Evolutionary conservation across 306 rosid species (phyloP).

Genomic region (Quercus wislizeni): DNA sequence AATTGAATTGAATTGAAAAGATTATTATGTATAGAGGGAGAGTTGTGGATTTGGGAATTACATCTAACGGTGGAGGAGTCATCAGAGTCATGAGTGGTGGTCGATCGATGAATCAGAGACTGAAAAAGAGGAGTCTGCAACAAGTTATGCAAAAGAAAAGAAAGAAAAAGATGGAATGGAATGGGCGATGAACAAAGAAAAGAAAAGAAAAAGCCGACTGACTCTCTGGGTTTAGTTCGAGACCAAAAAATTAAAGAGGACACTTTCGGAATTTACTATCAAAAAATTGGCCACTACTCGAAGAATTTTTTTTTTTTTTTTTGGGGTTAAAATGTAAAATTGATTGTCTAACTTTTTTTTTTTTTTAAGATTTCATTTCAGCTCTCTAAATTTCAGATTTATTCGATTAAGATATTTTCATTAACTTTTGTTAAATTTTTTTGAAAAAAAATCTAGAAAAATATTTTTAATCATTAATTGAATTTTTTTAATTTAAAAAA

Average conservation of each 20-base stretch:
- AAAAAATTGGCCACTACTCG: not conserved
- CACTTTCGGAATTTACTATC: not conserved
- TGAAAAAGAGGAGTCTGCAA: not conserved
- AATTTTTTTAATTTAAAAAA: too few species aligned
- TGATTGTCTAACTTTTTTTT: too few species aligned
- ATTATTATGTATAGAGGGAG: not conserved
- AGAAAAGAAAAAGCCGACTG: not conserved
- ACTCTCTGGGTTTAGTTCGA: conserved; percentile 3
- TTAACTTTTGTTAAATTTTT: too few species aligned
- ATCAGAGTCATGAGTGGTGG: conserved; percentile 37
- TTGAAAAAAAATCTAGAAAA: too few species aligned
- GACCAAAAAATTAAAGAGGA: not conserved
- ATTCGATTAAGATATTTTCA: too few species aligned
- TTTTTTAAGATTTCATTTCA: too few species aligned
- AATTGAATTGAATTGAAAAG: conserved; percentile 12
- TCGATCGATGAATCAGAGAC: conserved; percentile 27
- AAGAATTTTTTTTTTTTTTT: too few species aligned
- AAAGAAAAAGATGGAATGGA: too few species aligned
- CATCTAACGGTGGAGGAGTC: conserved; percentile 54
- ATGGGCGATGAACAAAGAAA: not conserved
- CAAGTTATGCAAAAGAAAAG: too few species aligned
- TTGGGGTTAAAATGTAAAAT: too few species aligned
- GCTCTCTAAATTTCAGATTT: too few species aligned
- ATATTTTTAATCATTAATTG: too few species aligned
- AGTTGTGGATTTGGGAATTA: conserved; percentile 18